Evolutionary conservation across 345 rosid species (phyloP), one percentile per base, ranked within the genome.

Genomic region (Carallia pectinifolia): DNA sequence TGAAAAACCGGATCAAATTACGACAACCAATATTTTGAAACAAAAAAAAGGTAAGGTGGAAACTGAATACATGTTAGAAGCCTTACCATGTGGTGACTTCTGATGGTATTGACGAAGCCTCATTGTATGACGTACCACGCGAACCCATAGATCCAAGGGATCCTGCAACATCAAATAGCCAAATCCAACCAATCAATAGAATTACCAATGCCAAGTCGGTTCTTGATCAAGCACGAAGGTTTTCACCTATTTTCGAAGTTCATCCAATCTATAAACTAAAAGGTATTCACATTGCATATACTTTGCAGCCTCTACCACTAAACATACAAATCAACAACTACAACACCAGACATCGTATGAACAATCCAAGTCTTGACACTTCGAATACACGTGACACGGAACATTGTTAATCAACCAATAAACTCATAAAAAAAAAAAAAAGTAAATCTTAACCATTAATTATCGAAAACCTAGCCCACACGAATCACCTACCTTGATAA

Each of bases 81-180:
- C 68, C 90, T 83, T 66, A 90, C 98, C 98, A 94, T 19, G 97
- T 90, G 64, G 81, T 62, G 76, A 88, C 78, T 65, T 79, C 84
- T 33, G 85, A 65, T 76, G 82, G 60, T 58, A 74, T 70, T 10
- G 85, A 71, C 36, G 79, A 78, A 33, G 40, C 78, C 66, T 80
- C 86, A 8, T 80, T 77, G 73, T 88, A 90, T 77, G 91, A 72
- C 0, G 92, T 72, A 70, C 97, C 96, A 38, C 71, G 81, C 53
- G 92, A 81, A 72, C 96, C 84, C 87, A 91, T 64, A 64, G 90
- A 81, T 73, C 99, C 99, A 70, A 95, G 59, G 59, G 59, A 55
- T 29, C 30, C 59, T 19, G 31, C 15, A 55, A 19, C 30, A 55
- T 19, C 59, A 55, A 12, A 39, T 39, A 8, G 47, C 47, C 47